Evolutionary conservation across 169 alveolate species (phyloP).

Genomic region (Plasmodium cynomolgi): DNA sequence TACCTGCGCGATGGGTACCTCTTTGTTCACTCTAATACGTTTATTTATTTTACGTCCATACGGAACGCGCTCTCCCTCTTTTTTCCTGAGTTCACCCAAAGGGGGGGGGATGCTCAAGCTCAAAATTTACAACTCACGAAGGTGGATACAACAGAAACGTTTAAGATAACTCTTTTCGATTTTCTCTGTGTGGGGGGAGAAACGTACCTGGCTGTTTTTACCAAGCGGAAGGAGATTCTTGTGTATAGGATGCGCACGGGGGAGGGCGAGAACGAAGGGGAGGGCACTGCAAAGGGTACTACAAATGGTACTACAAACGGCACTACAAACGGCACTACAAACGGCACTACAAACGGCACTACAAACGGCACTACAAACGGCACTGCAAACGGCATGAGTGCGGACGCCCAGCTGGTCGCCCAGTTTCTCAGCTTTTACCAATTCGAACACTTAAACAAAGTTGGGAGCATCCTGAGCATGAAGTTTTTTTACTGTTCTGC

Average conservation of each 20-base stretch:
- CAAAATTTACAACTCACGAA: background rate
- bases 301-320: background rate
- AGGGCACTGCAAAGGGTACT: background rate
- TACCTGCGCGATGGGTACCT: constrained; percentile 12
- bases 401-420: constrained; percentile 29
- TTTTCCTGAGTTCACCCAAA: background rate
- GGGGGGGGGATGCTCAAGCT: background rate
- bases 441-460: constrained; percentile 59
- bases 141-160: background rate
- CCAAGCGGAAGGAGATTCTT: constrained; percentile 40
- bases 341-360: background rate
- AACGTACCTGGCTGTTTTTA: constrained; percentile 34
- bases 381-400: too few relatives aligned
- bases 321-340: background rate
- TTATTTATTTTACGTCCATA: constrained; percentile 15
- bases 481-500: constrained; percentile 46
- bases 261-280: background rate
- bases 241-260: constrained; percentile 11
- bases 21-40: constrained; percentile 34
- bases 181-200: constrained; percentile 11
- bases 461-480: constrained; percentile 70
- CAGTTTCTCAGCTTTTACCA: constrained; percentile 47
- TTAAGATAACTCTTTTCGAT: constrained; percentile 52
- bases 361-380: background rate
- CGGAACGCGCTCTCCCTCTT: background rate